Evolutionary conservation across 352 stramenopile species (phyloP), one percentile per base, ranked within the genome.

Genomic region (Phytophthora litchii): DNA sequence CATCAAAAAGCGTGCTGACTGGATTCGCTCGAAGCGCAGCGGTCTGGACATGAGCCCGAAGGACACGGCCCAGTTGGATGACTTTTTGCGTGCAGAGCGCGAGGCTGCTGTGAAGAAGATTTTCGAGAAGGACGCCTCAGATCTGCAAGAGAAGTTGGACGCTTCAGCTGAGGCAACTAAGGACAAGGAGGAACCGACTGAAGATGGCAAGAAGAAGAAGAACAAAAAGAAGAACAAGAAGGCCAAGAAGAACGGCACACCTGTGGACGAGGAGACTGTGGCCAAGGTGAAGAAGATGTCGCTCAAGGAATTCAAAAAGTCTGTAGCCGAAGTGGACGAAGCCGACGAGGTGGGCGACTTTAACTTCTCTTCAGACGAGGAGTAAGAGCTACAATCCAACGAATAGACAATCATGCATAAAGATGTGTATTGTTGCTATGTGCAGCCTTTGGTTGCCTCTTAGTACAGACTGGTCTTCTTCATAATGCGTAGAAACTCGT

Each of bases 401-500:
- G 49, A 66, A 58, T 64, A 68, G 52, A 64, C 55, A 42, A 1
- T 55, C 44, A 37, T 60, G 43, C 32, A 67, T 70, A 55, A 61
- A 57, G 44, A 59, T 70, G 42, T 42, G 35, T 48, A 21, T 46
- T 54, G 17, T 42, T 47, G 41, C 41, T 21, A 25, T 38, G 20
- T 36, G 25, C n/a, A n/a, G n/a, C n/a, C 17, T 27, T 16, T 16
- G 14, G 13, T 32, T 35, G 31, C 0, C 16, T 11, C 11, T 64
- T 75, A 89, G 58, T 92, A 92, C 32, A 91, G 58, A 79, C 81
- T 98, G 55, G 96, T 97, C 80, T 98, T 98, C 56, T 94, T 98
- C 94, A 99, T 98, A 74, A 99, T 98, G 47, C 80, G 77, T 59
- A 97, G 91, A 68, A 98, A 99, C 64, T 99, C 96, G 44, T 98